Conservation (phyloP, 2,329 filamentous ascomycete genomes). For the Botrytis cinerea region DNA sequence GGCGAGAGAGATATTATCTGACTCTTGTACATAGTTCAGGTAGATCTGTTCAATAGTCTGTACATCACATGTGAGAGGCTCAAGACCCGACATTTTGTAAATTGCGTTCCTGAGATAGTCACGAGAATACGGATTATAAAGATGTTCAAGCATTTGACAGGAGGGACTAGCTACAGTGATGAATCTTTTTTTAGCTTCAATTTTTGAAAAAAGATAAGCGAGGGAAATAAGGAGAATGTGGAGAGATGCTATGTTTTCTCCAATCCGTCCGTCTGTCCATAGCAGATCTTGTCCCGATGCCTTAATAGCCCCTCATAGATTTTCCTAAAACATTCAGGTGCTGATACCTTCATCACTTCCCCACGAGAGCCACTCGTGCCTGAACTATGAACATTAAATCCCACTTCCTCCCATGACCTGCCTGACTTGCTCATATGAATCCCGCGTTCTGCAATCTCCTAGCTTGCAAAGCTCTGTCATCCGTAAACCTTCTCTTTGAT, state of each 20-base stretch:
- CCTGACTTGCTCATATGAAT: fast-evolving
- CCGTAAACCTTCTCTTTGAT: too few species aligned
- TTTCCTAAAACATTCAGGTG: neutral
- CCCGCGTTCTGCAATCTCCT: neutral
- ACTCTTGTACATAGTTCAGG: neutral
- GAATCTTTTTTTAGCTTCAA: neutral
- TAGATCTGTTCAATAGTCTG: neutral
- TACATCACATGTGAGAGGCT: neutral
- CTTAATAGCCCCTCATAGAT: neutral
- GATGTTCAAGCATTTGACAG: neutral
- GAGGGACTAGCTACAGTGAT: neutral
- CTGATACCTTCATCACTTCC: neutral
- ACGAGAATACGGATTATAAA: neutral
- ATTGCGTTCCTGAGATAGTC: neutral
- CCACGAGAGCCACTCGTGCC: neutral
- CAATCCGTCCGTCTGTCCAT: fast-evolving
- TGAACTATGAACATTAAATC: neutral
- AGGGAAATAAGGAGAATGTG: neutral
- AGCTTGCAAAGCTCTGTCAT: neutral
- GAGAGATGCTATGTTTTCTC: neutral
- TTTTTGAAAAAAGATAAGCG: neutral
- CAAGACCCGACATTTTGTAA: too few species aligned
- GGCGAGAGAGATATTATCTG: neutral
- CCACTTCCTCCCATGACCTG: neutral
- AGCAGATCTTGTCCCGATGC: fast-evolving